phyloP scores from a whole-genome alignment of 805 yeast species.

The Candida fluviatilis region DNA sequence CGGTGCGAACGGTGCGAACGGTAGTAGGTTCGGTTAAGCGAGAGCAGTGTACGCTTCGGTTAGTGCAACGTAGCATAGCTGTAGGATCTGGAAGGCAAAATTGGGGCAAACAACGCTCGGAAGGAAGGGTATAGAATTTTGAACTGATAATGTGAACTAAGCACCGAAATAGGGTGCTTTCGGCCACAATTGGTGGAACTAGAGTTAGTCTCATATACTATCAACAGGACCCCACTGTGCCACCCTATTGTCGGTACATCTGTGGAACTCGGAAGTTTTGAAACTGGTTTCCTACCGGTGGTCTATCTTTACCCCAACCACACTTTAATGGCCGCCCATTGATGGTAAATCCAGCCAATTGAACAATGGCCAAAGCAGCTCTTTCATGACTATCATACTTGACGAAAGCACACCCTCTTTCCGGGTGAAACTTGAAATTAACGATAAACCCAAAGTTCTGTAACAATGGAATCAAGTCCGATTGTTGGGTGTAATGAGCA shows the following conservation, averaged over 20 bases:
- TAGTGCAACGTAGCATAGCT: no score
- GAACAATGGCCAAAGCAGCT: slow-evolving; percentile 85
- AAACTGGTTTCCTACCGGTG: slow-evolving; percentile 18
- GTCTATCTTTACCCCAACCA: slow-evolving; percentile 78
- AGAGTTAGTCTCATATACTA: no score
- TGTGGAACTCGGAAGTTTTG: slow-evolving; percentile 23
- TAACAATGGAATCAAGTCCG: slow-evolving; percentile 66
- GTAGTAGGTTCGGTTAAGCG: no score
- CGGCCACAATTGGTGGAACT: no score
- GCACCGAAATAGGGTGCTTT: no score
- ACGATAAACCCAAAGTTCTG: slow-evolving; percentile 81
- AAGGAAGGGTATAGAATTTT: no score
- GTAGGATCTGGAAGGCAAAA: no score
- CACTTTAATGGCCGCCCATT: slow-evolving; percentile 77
- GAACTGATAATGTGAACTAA: no score
- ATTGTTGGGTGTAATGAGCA: slow-evolving; percentile 70
- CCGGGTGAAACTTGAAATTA: slow-evolving; percentile 76
- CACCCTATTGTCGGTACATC: slow-evolving; percentile 20
- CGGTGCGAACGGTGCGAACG: no score
- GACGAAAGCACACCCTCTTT: slow-evolving; percentile 84
- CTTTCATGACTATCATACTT: slow-evolving; percentile 83
- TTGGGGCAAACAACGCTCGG: no score
- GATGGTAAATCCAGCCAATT: slow-evolving; percentile 63
- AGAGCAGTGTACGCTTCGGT: no score
- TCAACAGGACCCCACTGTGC: no score